Percentiles rank a stretch among this genome's conserved stretches.
phyloP scores from a whole-genome alignment of 805 yeast genomes.

The Cyberlindnera amylophila region DNA sequence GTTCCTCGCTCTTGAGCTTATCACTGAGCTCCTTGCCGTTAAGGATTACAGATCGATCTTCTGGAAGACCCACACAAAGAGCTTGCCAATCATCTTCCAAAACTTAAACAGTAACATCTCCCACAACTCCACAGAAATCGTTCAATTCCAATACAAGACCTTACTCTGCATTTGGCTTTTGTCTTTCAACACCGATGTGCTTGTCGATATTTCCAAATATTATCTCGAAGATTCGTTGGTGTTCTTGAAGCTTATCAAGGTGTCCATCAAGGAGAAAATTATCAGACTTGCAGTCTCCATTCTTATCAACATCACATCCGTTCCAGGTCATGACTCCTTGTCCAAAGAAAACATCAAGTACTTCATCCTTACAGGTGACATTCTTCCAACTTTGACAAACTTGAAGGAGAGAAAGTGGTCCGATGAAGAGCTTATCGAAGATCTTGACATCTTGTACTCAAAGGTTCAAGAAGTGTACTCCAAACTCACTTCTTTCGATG shows the following conservation, averaged over 20 bases:
- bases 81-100: conserved; percentile 45
- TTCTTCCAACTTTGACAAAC: conserved; percentile 61
- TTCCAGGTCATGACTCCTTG: conserved; percentile 30
- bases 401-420: conserved; percentile 88
- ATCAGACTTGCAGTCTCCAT: conserved; percentile 80
- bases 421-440: conserved; percentile 83
- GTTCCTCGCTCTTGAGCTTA: conserved; percentile 60
- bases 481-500: conserved; percentile 87
- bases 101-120: conserved; percentile 36
- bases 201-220: conserved; percentile 51
- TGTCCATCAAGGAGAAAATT: conserved; percentile 88
- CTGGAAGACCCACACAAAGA: conserved; percentile 37
- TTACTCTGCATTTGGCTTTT: conserved; percentile 81
- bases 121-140: conserved; percentile 27
- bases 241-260: conserved; percentile 55
- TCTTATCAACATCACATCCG: conserved; percentile 54
- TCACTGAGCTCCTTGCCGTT: conserved; percentile 54
- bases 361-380: conserved; percentile 68
- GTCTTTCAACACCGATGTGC: conserved; percentile 59
- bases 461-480: conserved; percentile 70
- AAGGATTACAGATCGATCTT: conserved; percentile 51
- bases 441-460: conserved; percentile 55
- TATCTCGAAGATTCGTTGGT: conserved; percentile 44
- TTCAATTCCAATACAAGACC: conserved; percentile 78
- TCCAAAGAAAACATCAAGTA: conserved; percentile 56